Evolutionary conservation across 106 monocot genomes (phyloP), one percentile per base, ranked within the genome.

Genomic region (Cymbidium sinense): DNA sequence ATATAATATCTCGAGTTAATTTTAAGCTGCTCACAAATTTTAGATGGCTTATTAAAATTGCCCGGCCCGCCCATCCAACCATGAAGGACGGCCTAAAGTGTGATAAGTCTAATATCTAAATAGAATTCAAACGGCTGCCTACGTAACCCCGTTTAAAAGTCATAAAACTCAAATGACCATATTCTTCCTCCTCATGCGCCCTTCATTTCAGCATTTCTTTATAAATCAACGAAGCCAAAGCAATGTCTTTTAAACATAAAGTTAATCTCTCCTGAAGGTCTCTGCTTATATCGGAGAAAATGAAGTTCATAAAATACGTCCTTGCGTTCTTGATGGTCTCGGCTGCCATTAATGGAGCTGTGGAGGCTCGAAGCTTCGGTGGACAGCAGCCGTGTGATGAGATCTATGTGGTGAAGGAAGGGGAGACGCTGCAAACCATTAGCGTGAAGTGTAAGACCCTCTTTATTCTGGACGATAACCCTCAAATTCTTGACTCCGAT

Each of bases 391-490:
- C 62, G 18, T 83, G 79, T 50, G 76, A 79, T 23, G 79, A 79
- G 75, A 4, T 83, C 21, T 83, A 83, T 35, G 51, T 83, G 31
- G 83, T 75, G 20, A 36, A 76, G 36, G 79, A 83, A 55, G 83
- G 79, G 35, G 83, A 83, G 55, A 83, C 83, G 2, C 52, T 83
- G 25, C 83, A 83, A 44, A 83, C 83, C 30, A 83, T 83, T 25
- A 79, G 79, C 20, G 83, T 79, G 9, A 83, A 83, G 75, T 83
- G 83, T 54, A 50, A 70, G 28, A 39, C 69, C 1, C 33, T 50
- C 41, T 79, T 28, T 0, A 79, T 83, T 39, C 69, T 79, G 5
- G 83, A 83, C 29, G 79, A 79, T 17, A 83, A 83, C 50, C 79
- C 83, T 29, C 79, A 83, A 2, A 79, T 83, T 27, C 47, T 35